Base-by-base conservation (phyloP, 805 yeast species). In the Candida taoyuanica region DNA sequence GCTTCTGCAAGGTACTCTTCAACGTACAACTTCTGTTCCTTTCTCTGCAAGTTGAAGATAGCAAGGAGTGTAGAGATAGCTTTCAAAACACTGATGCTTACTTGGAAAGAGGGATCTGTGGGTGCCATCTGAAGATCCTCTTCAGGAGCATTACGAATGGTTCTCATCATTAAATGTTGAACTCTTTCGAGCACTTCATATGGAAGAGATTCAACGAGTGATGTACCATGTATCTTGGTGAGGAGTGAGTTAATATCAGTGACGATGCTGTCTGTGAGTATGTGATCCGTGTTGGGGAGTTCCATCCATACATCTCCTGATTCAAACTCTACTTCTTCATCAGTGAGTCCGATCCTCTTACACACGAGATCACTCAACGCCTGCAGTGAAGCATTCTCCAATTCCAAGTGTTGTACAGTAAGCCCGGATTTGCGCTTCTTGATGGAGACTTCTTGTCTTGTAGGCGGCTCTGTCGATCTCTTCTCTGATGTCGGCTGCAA, bases 1-100 rank as follows among this genome's bases (percentile, higher is more conserved):
- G 72, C 64, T 3, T 65, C 59, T 4, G 50, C 47, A 13, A 77
- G 45, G 46, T 67, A 69, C 5, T 62, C 63, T 27, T 76, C 81
- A 18, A 71, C 44, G 38, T 68, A 67, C 4, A 81, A 48, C 28
- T 56, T 59, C 41, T 69, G 70, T 36, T 74, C 77, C 3, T 52
- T 42, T 29, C 66, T 49, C 25, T 62, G 59, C 13, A 72, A 50
- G 20, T 65, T 64, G 37, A 77, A 62, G 2, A 73, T 58, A 4
- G 56, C 46, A 32, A 77, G 54, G 5, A 74, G 54, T 4, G 69
- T 43, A 3, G 61, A 54, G 2, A 43, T 32, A 4, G 53, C 39
- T 15, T 29, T 39, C 30, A 53, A 31, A 1, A 44, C 35, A 23
- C 42, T 49, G 4, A 29, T n/a, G 1, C 48, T 46, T 14, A 36